Conservation (phyloP, 2,329 filamentous ascomycete species). For the Penicillium rolfsii region DNA sequence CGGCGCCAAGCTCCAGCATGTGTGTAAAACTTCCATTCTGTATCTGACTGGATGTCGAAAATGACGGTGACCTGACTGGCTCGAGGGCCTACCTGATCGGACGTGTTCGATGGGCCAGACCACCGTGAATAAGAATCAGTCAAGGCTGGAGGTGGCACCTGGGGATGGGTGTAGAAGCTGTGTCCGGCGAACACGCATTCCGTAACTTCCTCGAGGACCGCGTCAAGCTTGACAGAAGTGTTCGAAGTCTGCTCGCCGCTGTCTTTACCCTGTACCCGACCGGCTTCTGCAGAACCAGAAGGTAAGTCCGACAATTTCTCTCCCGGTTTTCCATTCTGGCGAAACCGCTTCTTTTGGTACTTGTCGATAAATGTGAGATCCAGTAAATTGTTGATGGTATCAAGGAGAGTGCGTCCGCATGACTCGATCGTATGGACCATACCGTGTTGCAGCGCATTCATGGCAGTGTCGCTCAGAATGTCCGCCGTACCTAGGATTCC, state of each 20-base stretch:
- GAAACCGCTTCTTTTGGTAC: background rate
- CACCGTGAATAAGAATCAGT: too few relatives aligned
- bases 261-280: too few relatives aligned
- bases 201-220: conserved; percentile 30
- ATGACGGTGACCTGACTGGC: conserved; percentile 24
- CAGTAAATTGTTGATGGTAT: conserved; percentile 40
- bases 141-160: too few relatives aligned
- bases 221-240: conserved; percentile 20
- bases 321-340: too few relatives aligned
- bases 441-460: conserved; percentile 34
- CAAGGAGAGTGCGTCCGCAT: conserved; percentile 47
- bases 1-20: conserved; percentile 52
- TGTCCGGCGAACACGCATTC: conserved; percentile 34
- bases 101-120: too few relatives aligned
- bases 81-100: too few relatives aligned
- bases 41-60: background rate
- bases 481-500: conserved; percentile 26
- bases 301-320: too few relatives aligned
- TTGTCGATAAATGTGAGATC: background rate
- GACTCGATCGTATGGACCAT: conserved; percentile 42
- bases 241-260: too few relatives aligned
- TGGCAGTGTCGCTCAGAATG: conserved; percentile 34
- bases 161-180: conserved; percentile 22
- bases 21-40: conserved; percentile 49
- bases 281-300: too few relatives aligned